phyloP scores from a whole-genome alignment of 106 monocot genomes.

The Dendrobium chrysotoxum region DNA sequence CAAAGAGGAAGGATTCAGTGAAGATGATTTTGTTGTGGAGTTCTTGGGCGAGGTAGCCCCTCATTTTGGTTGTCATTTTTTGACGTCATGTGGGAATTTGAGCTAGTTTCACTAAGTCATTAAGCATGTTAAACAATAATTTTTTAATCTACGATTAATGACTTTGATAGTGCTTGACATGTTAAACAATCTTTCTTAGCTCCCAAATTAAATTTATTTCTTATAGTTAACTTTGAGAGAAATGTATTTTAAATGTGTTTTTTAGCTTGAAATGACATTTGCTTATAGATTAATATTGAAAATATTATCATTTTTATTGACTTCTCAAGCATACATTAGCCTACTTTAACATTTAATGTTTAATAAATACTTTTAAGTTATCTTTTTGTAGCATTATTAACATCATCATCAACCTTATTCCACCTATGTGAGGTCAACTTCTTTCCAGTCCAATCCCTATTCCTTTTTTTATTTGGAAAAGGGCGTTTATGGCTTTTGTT shows the following conservation, averaged over 20 bases:
- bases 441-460: too few species aligned
- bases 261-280: neutral
- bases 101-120: neutral
- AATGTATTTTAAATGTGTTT: neutral
- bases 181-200: neutral
- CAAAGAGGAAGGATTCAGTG: constrained; percentile 72
- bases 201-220: neutral
- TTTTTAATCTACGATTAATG: neutral
- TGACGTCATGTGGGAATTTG: neutral
- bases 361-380: neutral
- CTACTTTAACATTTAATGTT: neutral
- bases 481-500: too few species aligned
- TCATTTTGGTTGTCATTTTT: constrained; percentile 10
- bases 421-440: neutral
- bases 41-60: constrained; percentile 84
- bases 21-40: constrained; percentile 96
- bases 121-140: neutral
- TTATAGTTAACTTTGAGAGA: neutral
- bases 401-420: neutral
- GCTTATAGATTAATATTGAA: neutral
- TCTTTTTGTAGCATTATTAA: neutral
- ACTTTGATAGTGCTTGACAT: neutral
- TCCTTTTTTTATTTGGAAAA: too few species aligned
- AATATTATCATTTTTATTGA: neutral
- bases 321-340: neutral